These are phyloP conservation scores for Malus orientalis DNA, from an alignment of 306 rosid genomes.

Conservation along the genomic window DNA sequence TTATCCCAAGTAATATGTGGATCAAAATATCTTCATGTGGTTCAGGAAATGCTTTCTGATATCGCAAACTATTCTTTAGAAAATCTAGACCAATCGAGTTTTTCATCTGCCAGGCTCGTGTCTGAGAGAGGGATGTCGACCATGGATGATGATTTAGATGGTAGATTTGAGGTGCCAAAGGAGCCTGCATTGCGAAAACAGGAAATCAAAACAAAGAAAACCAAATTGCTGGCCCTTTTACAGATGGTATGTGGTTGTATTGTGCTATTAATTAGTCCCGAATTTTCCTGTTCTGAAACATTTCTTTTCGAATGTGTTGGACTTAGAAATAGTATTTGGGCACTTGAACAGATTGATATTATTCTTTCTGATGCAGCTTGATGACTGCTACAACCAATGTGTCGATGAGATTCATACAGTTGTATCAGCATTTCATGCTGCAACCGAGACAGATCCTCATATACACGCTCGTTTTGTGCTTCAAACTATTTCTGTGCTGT, in stretches of 20 bases:
- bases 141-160: slow-evolving; percentile 12
- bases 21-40: slow-evolving; percentile 60
- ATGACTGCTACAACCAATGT: slow-evolving; percentile 62
- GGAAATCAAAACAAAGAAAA: slow-evolving; percentile 48
- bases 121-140: not conserved
- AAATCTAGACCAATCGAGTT: slow-evolving; percentile 29
- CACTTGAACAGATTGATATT: not conserved
- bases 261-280: not conserved
- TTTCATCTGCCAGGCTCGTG: slow-evolving; percentile 15
- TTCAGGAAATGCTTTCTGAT: slow-evolving; percentile 73
- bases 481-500: slow-evolving; percentile 42
- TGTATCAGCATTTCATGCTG: slow-evolving; percentile 75
- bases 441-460: slow-evolving; percentile 69
- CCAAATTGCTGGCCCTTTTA: slow-evolving; percentile 58
- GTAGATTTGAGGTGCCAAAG: slow-evolving; percentile 20
- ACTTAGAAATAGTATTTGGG: not conserved
- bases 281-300: not conserved
- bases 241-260: slow-evolving; percentile 50
- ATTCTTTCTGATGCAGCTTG: slow-evolving; percentile 40
- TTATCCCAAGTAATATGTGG: slow-evolving; percentile 45
- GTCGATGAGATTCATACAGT: slow-evolving; percentile 80
- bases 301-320: not conserved
- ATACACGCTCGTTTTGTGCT: slow-evolving; percentile 69
- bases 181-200: slow-evolving; percentile 30
- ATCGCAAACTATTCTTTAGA: slow-evolving; percentile 60